Conservation (phyloP, 2,329 filamentous ascomycete species). For the Fusarium goolgardi region DNA sequence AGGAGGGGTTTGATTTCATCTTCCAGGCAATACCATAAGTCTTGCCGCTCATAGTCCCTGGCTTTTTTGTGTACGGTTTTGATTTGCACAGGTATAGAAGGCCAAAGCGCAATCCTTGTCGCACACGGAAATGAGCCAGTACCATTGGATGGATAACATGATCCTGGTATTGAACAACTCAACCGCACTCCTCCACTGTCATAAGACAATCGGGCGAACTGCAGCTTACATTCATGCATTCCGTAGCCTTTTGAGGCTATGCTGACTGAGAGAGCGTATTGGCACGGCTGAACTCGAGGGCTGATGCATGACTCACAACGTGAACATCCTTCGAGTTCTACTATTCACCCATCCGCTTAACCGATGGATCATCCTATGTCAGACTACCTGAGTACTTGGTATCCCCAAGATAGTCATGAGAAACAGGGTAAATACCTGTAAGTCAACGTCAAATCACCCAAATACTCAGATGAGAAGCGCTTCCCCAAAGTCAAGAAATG, state of each 20-base stretch:
- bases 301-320: too few relatives aligned
- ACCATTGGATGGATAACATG: background rate
- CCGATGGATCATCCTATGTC: background rate
- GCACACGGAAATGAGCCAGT: background rate
- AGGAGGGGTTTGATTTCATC: too few relatives aligned
- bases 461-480: background rate
- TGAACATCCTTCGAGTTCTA: background rate
- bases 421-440: background rate
- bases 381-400: background rate
- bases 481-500: background rate
- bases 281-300: background rate
- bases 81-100: too few relatives aligned
- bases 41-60: background rate
- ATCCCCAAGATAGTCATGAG: background rate
- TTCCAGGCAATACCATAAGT: background rate
- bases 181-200: background rate
- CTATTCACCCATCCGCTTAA: rapidly evolving
- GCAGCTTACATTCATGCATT: background rate
- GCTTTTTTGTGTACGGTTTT: too few relatives aligned
- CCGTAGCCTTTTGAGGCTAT: background rate
- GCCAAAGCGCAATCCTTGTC: background rate
- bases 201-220: background rate
- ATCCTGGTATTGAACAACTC: background rate
- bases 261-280: background rate
- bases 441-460: background rate